Base-by-base conservation (phyloP, 1,284 basidiomycete species). In the Xanthoconium separans region DNA sequence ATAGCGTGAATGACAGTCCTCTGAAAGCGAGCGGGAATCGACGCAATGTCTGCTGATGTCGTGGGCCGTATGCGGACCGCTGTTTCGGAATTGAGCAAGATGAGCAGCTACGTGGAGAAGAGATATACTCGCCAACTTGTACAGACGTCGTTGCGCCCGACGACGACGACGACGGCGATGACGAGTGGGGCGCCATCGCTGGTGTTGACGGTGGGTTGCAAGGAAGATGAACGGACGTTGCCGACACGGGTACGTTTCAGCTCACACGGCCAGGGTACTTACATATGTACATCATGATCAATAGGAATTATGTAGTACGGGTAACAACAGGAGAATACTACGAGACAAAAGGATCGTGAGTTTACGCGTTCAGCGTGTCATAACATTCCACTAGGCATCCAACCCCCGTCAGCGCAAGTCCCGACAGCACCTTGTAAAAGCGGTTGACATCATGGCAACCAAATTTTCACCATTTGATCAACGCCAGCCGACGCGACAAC, bases 1-100 rank as follows among this genome's bases (percentile, higher is more conserved):
- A 79, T 78, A 43, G 89, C 83, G 66, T 92, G 89, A 71, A 98
- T 85, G 64, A 95, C 87, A 62, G 85, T 84, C 60, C 91, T 84
- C 74, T 97, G 95, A 75, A 98, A 98, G 73, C 95, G 89, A 73
- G 89, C 83, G 60, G 96, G 95, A 59, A 98, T 95, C 65, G 85
- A 86, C 54, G 79, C 77, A 54, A 88, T 80, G 76, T 96, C 92
- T 66, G 94, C 90, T 42, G 77, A 73, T 53, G 91, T 93, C 46
- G 91, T 82, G 24, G 96, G 96, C 59, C 95, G 84, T 60, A 99
- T 95, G 58, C 96, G 90, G 59, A 98, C 81, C 60, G 95, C 95
- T 95, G 70, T 47, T 27, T 27, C 57, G 13, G 43, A 1, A 33
- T 20, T 15, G 33, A 30, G 16, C 36, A 31, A 31, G 13, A 24